These are phyloP conservation scores for Ascochyta lentis DNA, from an alignment of 2,329 filamentous ascomycete genomes.

Conservation along the genomic window DNA sequence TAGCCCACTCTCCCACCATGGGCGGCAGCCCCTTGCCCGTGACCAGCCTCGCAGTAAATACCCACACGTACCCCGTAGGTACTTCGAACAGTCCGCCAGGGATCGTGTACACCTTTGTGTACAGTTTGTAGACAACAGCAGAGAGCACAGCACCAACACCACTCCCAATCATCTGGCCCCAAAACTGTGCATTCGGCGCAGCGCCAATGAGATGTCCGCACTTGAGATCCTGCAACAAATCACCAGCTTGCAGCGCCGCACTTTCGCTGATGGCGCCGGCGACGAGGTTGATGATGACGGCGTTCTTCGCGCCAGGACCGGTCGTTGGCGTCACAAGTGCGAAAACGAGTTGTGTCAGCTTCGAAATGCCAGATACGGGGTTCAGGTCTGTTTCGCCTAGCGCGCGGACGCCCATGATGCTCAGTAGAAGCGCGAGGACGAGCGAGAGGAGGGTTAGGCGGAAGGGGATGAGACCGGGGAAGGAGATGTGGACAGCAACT, in stretches of 20 bases:
- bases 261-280: slow-evolving; percentile 87
- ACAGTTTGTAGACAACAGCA: slow-evolving; percentile 86
- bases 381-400: slow-evolving; percentile 89
- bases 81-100: slow-evolving; percentile 91
- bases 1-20: slow-evolving; percentile 82
- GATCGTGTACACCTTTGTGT: slow-evolving; percentile 87
- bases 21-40: slow-evolving; percentile 86
- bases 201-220: slow-evolving; percentile 93
- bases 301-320: slow-evolving; percentile 68
- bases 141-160: slow-evolving; percentile 85
- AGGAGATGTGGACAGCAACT: slow-evolving; percentile 79
- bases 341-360: slow-evolving; percentile 94
- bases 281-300: slow-evolving; percentile 93
- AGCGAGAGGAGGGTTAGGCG: slow-evolving; percentile 86
- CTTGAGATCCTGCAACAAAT: slow-evolving; percentile 96
- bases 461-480: slow-evolving; percentile 81
- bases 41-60: slow-evolving; percentile 92
- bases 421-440: slow-evolving; percentile 72
- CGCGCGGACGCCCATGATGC: slow-evolving; percentile 69
- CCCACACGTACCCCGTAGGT: slow-evolving; percentile 95
- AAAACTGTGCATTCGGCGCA: slow-evolving; percentile 93
- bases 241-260: slow-evolving; percentile 90
- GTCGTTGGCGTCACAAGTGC: slow-evolving; percentile 78
- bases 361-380: slow-evolving; percentile 94
- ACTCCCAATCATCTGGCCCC: slow-evolving; percentile 91